Evolutionary conservation across 345 rosid genomes (phyloP).

Genomic region (Gossypium australe): DNA sequence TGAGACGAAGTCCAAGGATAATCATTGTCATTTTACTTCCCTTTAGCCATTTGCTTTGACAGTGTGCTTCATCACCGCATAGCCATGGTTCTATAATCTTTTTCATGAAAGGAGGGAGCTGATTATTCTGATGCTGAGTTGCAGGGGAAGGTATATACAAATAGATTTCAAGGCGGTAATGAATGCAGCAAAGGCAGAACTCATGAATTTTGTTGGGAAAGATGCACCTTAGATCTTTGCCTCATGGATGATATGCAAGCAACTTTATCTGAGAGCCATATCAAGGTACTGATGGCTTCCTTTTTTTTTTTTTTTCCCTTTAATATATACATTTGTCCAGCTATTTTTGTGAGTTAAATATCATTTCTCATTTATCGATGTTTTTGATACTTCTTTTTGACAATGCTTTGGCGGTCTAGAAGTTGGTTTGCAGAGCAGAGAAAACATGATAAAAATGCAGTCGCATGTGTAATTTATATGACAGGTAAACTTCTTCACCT

Average conservation of each 20-base stretch:
- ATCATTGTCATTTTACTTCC: neutral
- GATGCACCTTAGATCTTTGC: conserved; percentile 22
- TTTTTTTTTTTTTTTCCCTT: no score
- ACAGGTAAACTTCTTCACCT: conserved; percentile 10
- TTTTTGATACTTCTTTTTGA: neutral
- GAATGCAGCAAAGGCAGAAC: conserved; percentile 82
- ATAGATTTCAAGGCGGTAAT: conserved; percentile 63
- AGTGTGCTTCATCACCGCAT: no score
- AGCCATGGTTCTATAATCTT: neutral
- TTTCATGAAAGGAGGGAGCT: neutral
- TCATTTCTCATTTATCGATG: neutral
- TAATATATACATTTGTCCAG: no score
- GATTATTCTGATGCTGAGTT: neutral
- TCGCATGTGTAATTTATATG: neutral
- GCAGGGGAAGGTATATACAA: conserved; percentile 41
- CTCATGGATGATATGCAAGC: neutral
- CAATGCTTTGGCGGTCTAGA: neutral
- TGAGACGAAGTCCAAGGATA: neutral
- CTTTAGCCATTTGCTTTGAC: conserved; percentile 2
- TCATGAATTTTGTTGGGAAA: conserved; percentile 44
- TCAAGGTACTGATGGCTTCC: conserved; percentile 1
- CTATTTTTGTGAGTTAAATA: no score
- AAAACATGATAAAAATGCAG: neutral
- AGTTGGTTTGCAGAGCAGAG: neutral
- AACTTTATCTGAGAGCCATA: neutral